A percentile compares a stretch with the other conserved stretches of the same genome.
Evolutionary conservation across 305 asterid species (phyloP).

Genomic region (Fraxinus baroniana): DNA sequence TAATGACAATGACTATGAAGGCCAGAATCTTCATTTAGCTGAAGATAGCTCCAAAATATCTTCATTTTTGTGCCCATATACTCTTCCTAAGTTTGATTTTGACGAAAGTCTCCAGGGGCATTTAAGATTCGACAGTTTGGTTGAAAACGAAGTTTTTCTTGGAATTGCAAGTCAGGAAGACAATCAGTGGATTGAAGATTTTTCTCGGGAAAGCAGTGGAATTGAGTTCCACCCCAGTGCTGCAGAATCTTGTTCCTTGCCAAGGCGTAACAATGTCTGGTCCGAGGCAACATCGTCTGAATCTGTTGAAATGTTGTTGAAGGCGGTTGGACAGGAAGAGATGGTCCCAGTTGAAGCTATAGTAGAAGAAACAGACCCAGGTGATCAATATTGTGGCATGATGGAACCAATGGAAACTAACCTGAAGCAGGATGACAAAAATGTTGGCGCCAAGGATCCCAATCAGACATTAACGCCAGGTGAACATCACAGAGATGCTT

Average conservation of each 20-base stretch:
- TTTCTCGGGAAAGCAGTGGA: slow-evolving; percentile 80
- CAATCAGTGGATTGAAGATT: slow-evolving; percentile 96
- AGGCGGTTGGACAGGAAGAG: slow-evolving; percentile 96
- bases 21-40: slow-evolving; percentile 74
- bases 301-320: slow-evolving; percentile 95
- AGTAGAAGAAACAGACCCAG: slow-evolving; percentile 52
- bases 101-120: slow-evolving; percentile 79
- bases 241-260: slow-evolving; percentile 81
- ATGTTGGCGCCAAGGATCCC: slow-evolving; percentile 34
- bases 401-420: slow-evolving; percentile 40
- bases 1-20: slow-evolving; percentile 86
- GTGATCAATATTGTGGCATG: slow-evolving; percentile 50
- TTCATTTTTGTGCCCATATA: slow-evolving; percentile 77
- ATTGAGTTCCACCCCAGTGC: slow-evolving; percentile 83
- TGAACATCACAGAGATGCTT: slow-evolving; percentile 39
- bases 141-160: slow-evolving; percentile 97
- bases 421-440: slow-evolving; percentile 37
- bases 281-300: slow-evolving; percentile 99
- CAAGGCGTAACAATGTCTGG: slow-evolving; percentile 97
- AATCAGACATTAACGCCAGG: slow-evolving; percentile 36
- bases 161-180: slow-evolving; percentile 97
- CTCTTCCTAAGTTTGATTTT: slow-evolving; percentile 97
- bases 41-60: slow-evolving; percentile 85
- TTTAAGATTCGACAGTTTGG: slow-evolving; percentile 92
- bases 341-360: slow-evolving; percentile 60